These are phyloP conservation scores for Angophora floribunda DNA, from an alignment of 345 rosid species.

Conservation along the genomic window DNA sequence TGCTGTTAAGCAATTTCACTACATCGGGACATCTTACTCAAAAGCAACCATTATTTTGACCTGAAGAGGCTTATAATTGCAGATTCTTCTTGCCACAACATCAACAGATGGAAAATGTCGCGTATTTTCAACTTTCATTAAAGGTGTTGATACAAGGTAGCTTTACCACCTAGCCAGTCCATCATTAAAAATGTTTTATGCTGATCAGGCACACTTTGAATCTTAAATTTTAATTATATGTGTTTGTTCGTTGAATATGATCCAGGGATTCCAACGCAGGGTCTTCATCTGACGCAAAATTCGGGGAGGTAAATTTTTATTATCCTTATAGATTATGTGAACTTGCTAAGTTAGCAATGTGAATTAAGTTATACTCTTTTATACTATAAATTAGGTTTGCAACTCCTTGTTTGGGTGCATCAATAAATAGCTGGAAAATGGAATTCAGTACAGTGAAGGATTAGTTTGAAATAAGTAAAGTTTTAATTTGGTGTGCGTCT, in stretches of 20 bases:
- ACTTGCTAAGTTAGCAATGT: neutral
- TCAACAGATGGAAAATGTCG: slow-evolving; percentile 99
- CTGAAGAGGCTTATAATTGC: neutral
- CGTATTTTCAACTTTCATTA: slow-evolving; percentile 90
- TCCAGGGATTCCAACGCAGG: slow-evolving; percentile 69
- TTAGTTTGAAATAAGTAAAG: neutral
- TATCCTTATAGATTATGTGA: neutral
- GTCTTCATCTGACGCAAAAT: slow-evolving; percentile 67
- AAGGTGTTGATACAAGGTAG: slow-evolving; percentile 94
- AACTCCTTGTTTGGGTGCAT: neutral
- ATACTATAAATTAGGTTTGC: neutral
- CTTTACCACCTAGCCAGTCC: neutral
- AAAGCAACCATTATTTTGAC: neutral
- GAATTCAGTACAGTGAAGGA: neutral
- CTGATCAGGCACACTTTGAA: neutral
- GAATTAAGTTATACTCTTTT: neutral
- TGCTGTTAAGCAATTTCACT: neutral
- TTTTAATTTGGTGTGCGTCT: neutral
- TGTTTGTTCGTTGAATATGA: neutral
- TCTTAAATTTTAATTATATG: neutral
- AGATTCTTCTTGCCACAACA: slow-evolving; percentile 92
- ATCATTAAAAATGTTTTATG: neutral
- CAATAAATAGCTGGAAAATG: neutral
- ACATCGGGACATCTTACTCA: neutral
- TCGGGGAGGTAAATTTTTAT: slow-evolving; percentile 70